These are phyloP conservation scores for Mrakia frigida DNA, from an alignment of 768 basidiomycete genomes.

Conservation along the genomic window DNA sequence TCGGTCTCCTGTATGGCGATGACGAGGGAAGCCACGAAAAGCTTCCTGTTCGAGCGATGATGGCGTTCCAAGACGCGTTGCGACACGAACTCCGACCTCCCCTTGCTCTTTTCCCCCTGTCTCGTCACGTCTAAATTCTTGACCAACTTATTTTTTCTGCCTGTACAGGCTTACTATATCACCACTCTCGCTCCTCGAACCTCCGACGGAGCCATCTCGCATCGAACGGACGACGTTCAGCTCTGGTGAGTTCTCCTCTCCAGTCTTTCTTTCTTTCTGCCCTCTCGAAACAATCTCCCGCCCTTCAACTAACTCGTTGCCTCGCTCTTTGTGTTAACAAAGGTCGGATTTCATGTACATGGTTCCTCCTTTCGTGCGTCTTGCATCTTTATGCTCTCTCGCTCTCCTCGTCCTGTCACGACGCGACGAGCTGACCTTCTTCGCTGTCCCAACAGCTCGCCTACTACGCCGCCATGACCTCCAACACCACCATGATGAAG, in stretches of 20 bases:
- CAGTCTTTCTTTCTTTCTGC: conserved; percentile 45
- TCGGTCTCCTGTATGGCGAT: too few species aligned
- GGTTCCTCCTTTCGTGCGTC: background rate
- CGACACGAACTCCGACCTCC: background rate
- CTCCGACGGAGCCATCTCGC: conserved; percentile 72
- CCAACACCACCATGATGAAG: conserved; percentile 56
- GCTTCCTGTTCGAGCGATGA: too few species aligned
- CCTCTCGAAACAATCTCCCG: background rate
- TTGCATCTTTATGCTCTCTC: background rate
- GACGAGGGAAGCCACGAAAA: too few species aligned
- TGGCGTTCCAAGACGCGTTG: too few species aligned
- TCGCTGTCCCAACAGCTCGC: conserved; percentile 44
- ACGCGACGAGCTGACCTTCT: background rate
- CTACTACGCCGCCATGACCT: conserved; percentile 62
- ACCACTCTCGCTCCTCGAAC: conserved; percentile 55
- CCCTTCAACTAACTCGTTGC: too few species aligned
- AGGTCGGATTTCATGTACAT: too few species aligned
- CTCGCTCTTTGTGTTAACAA: too few species aligned
- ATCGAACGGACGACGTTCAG: conserved; percentile 62
- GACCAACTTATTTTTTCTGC: too few species aligned
- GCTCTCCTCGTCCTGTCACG: background rate
- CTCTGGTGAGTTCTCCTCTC: conserved; percentile 57
- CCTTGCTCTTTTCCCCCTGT: background rate
- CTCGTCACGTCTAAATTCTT: background rate
- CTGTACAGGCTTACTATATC: conserved; percentile 58